Evolutionary conservation across 148 eudicot genomes (phyloP).

Genomic region (Heliosperma pusillum): DNA sequence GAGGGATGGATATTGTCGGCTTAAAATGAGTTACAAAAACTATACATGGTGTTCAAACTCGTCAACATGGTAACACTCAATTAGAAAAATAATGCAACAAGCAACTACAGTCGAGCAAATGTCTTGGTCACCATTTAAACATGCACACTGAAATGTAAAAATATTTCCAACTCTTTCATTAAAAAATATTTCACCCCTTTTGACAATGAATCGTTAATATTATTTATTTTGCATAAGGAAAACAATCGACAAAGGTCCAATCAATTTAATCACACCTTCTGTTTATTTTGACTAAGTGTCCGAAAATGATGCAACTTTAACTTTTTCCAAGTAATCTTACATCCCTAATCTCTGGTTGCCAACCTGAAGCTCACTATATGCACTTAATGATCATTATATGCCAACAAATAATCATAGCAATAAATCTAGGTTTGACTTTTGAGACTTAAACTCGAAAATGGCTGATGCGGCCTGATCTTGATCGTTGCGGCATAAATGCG

Average conservation of each 20-base stretch:
- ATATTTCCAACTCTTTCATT: not conserved
- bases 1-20: not conserved
- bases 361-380: not conserved
- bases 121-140: not conserved
- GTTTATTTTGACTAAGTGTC: too few relatives aligned
- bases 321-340: slow-evolving; percentile 29
- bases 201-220: too few relatives aligned
- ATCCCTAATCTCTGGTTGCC: slow-evolving; percentile 64
- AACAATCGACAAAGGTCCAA: not conserved
- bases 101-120: not conserved
- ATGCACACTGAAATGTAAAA: not conserved
- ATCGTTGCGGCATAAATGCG: not conserved
- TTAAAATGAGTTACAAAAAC: not conserved
- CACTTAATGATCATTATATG: too few relatives aligned
- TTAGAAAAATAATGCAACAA: not conserved
- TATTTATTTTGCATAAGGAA: not conserved
- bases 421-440: too few relatives aligned
- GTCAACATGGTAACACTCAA: not conserved
- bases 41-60: not conserved
- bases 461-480: not conserved
- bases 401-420: too few relatives aligned
- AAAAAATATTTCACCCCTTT: not conserved
- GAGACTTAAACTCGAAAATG: not conserved
- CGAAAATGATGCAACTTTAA: too few relatives aligned
- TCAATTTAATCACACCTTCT: not conserved